phyloP scores from a whole-genome alignment of 192 early-diverging fungal genomes.

The Linnemannia zychae region DNA sequence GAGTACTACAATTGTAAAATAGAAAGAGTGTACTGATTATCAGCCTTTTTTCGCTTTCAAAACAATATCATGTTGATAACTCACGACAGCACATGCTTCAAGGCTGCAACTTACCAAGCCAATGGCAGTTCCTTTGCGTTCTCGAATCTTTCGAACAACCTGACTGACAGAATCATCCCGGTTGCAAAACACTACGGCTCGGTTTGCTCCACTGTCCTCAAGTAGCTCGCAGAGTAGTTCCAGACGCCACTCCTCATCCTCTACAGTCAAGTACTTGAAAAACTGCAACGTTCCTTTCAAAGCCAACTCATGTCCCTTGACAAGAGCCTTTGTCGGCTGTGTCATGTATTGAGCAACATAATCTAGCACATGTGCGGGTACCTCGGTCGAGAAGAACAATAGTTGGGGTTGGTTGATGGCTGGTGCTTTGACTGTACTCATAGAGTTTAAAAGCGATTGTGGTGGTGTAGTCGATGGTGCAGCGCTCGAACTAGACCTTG shows the following conservation, averaged over 20 bases:
- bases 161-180: slow-evolving; percentile 31
- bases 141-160: slow-evolving; percentile 45
- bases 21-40: background rate
- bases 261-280: slow-evolving; percentile 52
- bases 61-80: no score
- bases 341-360: slow-evolving; percentile 49
- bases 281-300: slow-evolving; percentile 51
- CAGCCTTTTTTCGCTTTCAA: background rate
- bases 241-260: slow-evolving; percentile 48
- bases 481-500: slow-evolving; percentile 18
- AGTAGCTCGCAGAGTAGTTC: slow-evolving; percentile 33
- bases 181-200: slow-evolving; percentile 47
- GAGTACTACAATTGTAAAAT: slow-evolving; percentile 29
- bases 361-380: slow-evolving; percentile 42
- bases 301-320: slow-evolving; percentile 48
- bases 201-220: slow-evolving; percentile 47
- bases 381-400: slow-evolving; percentile 45
- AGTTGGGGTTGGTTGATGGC: slow-evolving; percentile 26
- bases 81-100: background rate
- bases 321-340: slow-evolving; percentile 48
- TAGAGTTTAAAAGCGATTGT: background rate
- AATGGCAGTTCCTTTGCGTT: slow-evolving; percentile 40
- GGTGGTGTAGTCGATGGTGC: background rate
- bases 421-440: background rate
- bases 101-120: slow-evolving; percentile 20